Conservation (phyloP, 75 land plant genomes). For the Larix kaempferi region DNA sequence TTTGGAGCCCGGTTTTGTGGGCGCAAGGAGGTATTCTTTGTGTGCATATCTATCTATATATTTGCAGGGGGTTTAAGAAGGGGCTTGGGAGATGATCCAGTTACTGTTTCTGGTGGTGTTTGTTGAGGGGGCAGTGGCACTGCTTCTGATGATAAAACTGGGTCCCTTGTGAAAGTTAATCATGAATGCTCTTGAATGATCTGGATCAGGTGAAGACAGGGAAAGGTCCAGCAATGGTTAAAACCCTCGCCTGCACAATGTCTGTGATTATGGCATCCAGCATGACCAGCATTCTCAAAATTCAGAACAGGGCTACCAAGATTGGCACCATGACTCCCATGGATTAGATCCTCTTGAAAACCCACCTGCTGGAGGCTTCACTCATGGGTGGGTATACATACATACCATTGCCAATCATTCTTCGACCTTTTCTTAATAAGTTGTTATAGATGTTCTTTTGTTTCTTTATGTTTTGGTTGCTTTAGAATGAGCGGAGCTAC, state of each 20-base stretch:
- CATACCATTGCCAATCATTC: neutral
- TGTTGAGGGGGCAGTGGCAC: conserved; percentile 15
- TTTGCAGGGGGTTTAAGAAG: neutral
- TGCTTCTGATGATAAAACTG: conserved; percentile 19
- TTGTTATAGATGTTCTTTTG: neutral
- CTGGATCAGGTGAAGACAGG: conserved; percentile 21
- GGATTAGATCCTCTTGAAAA: conserved; percentile 25
- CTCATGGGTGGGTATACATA: conserved; percentile 22
- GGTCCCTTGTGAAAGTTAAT: conserved; percentile 11
- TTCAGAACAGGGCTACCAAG: conserved; percentile 11
- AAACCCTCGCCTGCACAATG: conserved; percentile 15
- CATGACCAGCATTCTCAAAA: conserved; percentile 22
- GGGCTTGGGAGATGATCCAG: conserved; percentile 18
- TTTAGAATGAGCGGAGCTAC: neutral
- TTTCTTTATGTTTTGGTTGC: neutral
- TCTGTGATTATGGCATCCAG: conserved; percentile 14
- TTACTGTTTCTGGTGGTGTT: conserved; percentile 10
- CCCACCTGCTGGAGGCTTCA: conserved; percentile 24
- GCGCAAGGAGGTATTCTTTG: too few species aligned
- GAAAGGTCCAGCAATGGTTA: conserved; percentile 20
- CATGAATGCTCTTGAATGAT: neutral
- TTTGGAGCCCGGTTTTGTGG: too few species aligned
- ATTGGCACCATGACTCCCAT: conserved; percentile 16
- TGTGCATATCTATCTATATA: too few species aligned
- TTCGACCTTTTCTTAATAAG: neutral